phyloP scores from a whole-genome alignment of 345 rosid species.

The Bruguiera parviflora region DNA sequence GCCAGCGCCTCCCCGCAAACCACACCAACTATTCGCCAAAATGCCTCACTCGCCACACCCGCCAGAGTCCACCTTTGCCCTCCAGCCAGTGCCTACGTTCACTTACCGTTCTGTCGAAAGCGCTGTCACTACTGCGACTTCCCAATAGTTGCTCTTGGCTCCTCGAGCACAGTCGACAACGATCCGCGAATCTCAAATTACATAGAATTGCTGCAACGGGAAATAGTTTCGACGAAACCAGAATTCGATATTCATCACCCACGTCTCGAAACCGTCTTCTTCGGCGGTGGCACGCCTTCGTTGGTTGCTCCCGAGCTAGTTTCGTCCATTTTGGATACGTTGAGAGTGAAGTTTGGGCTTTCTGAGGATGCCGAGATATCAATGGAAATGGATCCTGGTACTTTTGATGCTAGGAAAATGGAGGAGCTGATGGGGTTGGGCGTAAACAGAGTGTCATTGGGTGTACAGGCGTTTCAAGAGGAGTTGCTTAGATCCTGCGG shows the following conservation, averaged over 20 bases:
- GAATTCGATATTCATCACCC: not conserved
- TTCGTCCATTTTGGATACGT: slow-evolving; percentile 50
- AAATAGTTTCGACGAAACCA: slow-evolving; percentile 20
- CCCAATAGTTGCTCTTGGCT: slow-evolving; percentile 80
- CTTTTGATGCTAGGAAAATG: slow-evolving; percentile 60
- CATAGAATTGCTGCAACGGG: slow-evolving; percentile 17
- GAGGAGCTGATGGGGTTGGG: slow-evolving; percentile 58
- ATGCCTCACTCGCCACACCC: slow-evolving; percentile 52
- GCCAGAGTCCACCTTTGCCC: slow-evolving; percentile 29
- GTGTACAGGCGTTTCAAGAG: slow-evolving; percentile 92
- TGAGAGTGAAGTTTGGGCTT: slow-evolving; percentile 62
- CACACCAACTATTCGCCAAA: slow-evolving; percentile 61
- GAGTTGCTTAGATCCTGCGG: slow-evolving; percentile 83
- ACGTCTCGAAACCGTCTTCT: slow-evolving; percentile 55
- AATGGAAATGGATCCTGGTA: slow-evolving; percentile 97
- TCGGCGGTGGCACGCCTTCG: slow-evolving; percentile 97
- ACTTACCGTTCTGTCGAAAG: slow-evolving; percentile 94
- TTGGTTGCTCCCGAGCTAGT: slow-evolving; percentile 77
- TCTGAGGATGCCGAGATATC: slow-evolving; percentile 67
- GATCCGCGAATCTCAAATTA: slow-evolving; percentile 63
- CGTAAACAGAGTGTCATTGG: slow-evolving; percentile 93
- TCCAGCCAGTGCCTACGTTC: slow-evolving; percentile 77
- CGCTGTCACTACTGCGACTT: slow-evolving; percentile 94
- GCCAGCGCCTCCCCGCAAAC: slow-evolving; percentile 14
- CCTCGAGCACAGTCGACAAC: slow-evolving; percentile 40